Percentiles rank a stretch among this genome's conserved stretches.
These are phyloP conservation scores for Barbatosphaeria neglecta DNA, from an alignment of 495 filamentous ascomycete species.

Conservation along the genomic window DNA sequence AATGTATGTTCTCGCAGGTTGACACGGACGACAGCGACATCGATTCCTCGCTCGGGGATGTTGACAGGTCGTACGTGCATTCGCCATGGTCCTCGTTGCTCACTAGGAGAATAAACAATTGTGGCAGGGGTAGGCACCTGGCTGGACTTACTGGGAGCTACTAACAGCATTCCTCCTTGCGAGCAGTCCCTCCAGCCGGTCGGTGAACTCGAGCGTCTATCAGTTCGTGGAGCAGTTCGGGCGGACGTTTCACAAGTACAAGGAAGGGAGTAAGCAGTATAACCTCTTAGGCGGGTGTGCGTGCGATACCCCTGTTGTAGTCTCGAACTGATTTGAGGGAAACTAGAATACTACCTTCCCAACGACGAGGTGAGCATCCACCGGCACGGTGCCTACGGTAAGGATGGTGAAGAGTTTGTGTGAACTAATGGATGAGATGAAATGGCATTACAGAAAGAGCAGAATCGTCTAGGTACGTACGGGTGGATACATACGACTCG, in stretches of 20 bases:
- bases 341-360: constrained; percentile 26
- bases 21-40: neutral
- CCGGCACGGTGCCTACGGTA: too few relatives aligned
- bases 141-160: too few relatives aligned
- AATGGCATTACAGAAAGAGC: constrained; percentile 16
- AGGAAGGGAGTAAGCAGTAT: constrained; percentile 14
- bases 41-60: neutral
- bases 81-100: too few relatives aligned
- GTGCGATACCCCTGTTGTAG: constrained; percentile 1
- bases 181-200: constrained; percentile 18
- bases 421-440: neutral
- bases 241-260: constrained; percentile 24
- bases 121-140: too few relatives aligned
- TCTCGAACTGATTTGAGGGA: too few relatives aligned
- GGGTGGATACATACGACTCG: neutral
- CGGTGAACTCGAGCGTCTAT: constrained; percentile 18
- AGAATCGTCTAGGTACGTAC: constrained; percentile 27
- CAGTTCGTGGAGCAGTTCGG: constrained; percentile 24
- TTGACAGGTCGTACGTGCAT: neutral
- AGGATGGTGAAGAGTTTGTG: neutral
- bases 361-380: constrained; percentile 22
- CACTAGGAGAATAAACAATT: too few relatives aligned
- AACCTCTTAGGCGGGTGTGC: neutral
- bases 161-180: neutral
- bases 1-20: neutral